Evolutionary conservation across 768 basidiomycete species (phyloP).

Genomic region (Hericium rajendrae): DNA sequence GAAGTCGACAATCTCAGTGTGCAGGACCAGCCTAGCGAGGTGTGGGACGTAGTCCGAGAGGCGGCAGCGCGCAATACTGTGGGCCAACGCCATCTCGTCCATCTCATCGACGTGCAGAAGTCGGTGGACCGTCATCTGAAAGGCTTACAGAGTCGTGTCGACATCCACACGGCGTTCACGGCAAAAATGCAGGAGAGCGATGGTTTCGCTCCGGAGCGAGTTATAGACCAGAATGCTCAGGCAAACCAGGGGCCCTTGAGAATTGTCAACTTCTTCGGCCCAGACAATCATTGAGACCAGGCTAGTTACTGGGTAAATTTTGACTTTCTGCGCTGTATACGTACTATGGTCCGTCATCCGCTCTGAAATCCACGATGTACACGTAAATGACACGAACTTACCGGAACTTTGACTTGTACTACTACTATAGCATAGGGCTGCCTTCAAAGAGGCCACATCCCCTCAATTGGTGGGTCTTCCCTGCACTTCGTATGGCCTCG

Average conservation of each 20-base stretch:
- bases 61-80: neutral
- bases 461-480: too few species aligned
- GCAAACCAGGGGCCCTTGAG: neutral
- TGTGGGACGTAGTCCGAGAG: neutral
- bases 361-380: too few species aligned
- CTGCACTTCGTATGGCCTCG: too few species aligned
- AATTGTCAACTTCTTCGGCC: neutral
- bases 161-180: neutral
- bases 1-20: neutral
- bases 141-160: neutral
- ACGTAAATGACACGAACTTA: too few species aligned
- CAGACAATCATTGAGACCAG: neutral
- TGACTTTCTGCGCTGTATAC: too few species aligned
- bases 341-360: too few species aligned
- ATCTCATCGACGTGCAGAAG: conserved; percentile 9
- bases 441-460: too few species aligned
- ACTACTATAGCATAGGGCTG: too few species aligned
- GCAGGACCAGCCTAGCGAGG: neutral
- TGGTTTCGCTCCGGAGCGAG: neutral
- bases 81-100: conserved; percentile 4
- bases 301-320: too few species aligned
- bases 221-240: neutral
- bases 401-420: too few species aligned
- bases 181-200: neutral
- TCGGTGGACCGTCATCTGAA: neutral